These are phyloP conservation scores for Miscanthus lutarioriparius DNA, from an alignment of 176 grass and related monocot species.

Conservation along the genomic window DNA sequence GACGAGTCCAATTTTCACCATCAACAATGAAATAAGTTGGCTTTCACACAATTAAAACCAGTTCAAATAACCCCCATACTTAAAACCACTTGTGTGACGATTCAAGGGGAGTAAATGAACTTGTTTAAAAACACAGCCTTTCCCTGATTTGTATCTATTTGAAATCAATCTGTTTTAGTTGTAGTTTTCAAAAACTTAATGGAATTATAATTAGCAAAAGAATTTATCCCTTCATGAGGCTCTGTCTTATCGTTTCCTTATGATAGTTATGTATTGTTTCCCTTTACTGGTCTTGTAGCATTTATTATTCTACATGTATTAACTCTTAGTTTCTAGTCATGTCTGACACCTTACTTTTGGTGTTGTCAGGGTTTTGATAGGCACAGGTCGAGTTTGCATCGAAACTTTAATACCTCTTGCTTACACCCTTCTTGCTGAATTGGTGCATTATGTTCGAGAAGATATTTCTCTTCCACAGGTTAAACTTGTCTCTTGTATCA, in stretches of 20 bases:
- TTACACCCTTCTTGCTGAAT: constrained; percentile 94
- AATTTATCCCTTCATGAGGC: neutral
- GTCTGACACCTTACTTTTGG: constrained; percentile 37
- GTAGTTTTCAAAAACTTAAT: neutral
- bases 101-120: neutral
- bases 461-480: constrained; percentile 70
- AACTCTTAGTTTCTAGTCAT: constrained; percentile 12
- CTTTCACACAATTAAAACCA: neutral
- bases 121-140: constrained; percentile 4
- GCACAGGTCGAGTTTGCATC: constrained; percentile 90
- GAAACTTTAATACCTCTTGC: constrained; percentile 94
- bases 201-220: neutral
- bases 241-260: neutral
- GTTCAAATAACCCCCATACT: neutral
- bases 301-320: constrained; percentile 13
- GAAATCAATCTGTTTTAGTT: neutral
- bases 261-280: constrained; percentile 19
- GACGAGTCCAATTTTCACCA: neutral
- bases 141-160: neutral
- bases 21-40: neutral
- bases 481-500: constrained; percentile 42
- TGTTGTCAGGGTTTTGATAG: constrained; percentile 84
- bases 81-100: neutral
- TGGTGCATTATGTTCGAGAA: constrained; percentile 98
- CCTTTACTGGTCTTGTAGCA: neutral